Evolutionary conservation across 331 rosid species (phyloP).

Genomic region (Acacia pycnantha): DNA sequence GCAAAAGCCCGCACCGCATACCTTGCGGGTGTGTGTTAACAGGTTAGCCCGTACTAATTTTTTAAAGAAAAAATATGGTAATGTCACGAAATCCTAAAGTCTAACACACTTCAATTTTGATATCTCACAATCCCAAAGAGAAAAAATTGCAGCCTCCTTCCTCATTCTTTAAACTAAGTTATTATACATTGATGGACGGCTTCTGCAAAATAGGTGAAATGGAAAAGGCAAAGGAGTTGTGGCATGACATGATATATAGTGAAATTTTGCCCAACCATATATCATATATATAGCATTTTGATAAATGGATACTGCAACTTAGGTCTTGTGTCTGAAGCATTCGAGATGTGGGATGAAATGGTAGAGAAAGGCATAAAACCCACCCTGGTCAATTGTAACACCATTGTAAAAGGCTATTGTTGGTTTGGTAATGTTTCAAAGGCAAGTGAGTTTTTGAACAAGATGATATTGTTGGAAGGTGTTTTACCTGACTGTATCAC

Average conservation of each 20-base stretch:
- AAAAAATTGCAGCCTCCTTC: too few relatives aligned
- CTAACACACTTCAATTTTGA: too few relatives aligned
- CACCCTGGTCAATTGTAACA: slow-evolving; percentile 65
- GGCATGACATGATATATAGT: slow-evolving; percentile 66
- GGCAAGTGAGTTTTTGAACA: slow-evolving; percentile 58
- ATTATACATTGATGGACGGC: slow-evolving; percentile 79
- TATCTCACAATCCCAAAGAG: too few relatives aligned
- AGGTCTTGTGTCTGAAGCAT: slow-evolving; percentile 63
- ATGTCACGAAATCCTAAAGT: too few relatives aligned
- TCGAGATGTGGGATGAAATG: slow-evolving; percentile 82
- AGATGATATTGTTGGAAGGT: slow-evolving; percentile 65
- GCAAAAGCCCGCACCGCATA: too few relatives aligned
- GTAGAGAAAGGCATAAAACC: slow-evolving; percentile 68
- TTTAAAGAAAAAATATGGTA: too few relatives aligned
- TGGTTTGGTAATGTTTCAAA: slow-evolving; percentile 55
- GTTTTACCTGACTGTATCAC: slow-evolving; percentile 70
- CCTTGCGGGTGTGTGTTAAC: too few relatives aligned
- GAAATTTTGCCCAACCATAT: slow-evolving; percentile 58
- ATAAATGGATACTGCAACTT: slow-evolving; percentile 77
- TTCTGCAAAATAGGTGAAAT: slow-evolving; percentile 82
- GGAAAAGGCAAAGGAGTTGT: slow-evolving; percentile 71
- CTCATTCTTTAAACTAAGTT: too few relatives aligned
- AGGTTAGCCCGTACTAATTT: too few relatives aligned
- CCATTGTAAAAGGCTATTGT: slow-evolving; percentile 74
- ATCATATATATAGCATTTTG: slow-evolving; percentile 66